These are phyloP conservation scores for Acanthamoeba triangularis DNA, from an alignment of 208 protist species.

Conservation along the genomic window DNA sequence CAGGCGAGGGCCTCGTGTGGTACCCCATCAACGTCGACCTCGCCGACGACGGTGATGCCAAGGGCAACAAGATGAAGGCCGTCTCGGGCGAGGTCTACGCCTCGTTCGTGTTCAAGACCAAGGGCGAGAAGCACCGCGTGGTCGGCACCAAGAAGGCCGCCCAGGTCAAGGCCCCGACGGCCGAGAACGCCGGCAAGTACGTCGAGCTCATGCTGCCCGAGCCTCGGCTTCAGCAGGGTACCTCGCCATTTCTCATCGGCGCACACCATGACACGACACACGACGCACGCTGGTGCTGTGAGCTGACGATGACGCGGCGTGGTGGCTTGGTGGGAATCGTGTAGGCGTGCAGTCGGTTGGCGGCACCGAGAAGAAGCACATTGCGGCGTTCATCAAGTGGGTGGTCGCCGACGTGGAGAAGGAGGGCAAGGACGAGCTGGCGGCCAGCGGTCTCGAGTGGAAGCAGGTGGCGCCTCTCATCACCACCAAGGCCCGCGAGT, in stretches of 20 bases:
- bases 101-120: constrained; percentile 69
- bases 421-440: constrained; percentile 69
- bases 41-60: not conserved
- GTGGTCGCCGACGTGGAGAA: constrained; percentile 58
- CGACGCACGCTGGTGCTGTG: not conserved
- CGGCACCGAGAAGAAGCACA: constrained; percentile 55
- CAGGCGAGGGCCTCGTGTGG: constrained; percentile 66
- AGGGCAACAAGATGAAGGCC: not conserved
- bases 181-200: constrained; percentile 46
- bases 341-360: constrained; percentile 15
- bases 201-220: constrained; percentile 64
- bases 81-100: constrained; percentile 40
- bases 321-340: not conserved
- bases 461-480: constrained; percentile 52
- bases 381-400: constrained; percentile 64
- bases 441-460: constrained; percentile 49
- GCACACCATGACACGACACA: not conserved
- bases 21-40: constrained; percentile 46
- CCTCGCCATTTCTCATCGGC: not conserved
- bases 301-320: not conserved
- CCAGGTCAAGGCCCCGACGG: constrained; percentile 32
- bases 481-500: constrained; percentile 22
- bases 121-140: constrained; percentile 63
- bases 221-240: constrained; percentile 41
- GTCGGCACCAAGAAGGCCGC: constrained; percentile 64